These are phyloP conservation scores for Cladophialophora exuberans DNA, from an alignment of 2,329 filamentous ascomycete genomes.

Conservation along the genomic window DNA sequence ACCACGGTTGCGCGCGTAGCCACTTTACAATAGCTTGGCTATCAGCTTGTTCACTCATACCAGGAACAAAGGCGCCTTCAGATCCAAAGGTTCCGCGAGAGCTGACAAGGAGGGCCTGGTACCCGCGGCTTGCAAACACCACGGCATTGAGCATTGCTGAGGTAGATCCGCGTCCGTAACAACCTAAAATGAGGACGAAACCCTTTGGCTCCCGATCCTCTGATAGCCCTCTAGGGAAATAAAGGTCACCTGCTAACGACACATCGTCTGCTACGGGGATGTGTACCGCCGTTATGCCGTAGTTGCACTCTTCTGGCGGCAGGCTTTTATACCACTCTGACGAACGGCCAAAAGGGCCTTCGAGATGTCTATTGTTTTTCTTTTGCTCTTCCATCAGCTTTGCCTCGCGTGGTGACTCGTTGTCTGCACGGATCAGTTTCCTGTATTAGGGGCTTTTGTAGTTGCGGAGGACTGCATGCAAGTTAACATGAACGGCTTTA, in stretches of 20 bases:
- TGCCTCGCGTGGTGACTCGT: too few species aligned
- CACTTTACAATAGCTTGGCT: background rate
- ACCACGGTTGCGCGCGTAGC: slow-evolving; percentile 1
- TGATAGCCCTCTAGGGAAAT: background rate
- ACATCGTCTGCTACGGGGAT: background rate
- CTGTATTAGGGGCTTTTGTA: too few species aligned
- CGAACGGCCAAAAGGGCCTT: slow-evolving; percentile 56
- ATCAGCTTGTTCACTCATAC: background rate
- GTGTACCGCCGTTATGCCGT: background rate
- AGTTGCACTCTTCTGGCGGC: background rate
- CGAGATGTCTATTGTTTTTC: too few species aligned
- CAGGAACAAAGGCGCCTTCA: background rate
- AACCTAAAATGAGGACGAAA: background rate
- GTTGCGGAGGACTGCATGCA: too few species aligned
- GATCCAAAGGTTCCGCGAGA: background rate
- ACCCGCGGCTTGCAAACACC: background rate
- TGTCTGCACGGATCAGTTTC: too few species aligned
- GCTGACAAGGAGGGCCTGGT: background rate
- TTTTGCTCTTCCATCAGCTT: too few species aligned
- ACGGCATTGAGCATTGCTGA: background rate
- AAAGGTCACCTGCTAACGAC: background rate
- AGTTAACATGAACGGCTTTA: too few species aligned
- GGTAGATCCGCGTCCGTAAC: background rate
- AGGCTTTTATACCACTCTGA: slow-evolving; percentile 53
- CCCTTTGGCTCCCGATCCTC: background rate